Conservation (phyloP, 495 filamentous ascomycete genomes). For the Penicillium ochrochloron region DNA sequence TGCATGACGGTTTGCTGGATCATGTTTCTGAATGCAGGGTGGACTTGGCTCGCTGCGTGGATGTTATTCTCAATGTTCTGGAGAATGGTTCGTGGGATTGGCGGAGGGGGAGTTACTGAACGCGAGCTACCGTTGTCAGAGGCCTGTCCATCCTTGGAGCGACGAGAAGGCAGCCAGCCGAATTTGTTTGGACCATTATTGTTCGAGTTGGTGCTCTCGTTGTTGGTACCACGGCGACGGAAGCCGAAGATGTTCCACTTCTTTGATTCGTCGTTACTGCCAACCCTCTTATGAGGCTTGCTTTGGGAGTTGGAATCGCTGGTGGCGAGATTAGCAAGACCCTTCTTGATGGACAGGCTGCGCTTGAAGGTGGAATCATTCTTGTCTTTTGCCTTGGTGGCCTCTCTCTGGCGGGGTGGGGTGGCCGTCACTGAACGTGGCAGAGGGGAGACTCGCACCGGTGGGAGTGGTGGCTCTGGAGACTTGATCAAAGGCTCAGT, state of each 20-base stretch:
- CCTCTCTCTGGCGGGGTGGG: background rate
- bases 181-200: slow-evolving; percentile 16
- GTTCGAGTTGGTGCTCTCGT: slow-evolving; percentile 8
- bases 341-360: slow-evolving; percentile 21
- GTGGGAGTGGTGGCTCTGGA: background rate
- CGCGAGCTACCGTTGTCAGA: slow-evolving; percentile 12
- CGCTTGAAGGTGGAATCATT: slow-evolving; percentile 4
- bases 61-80: slow-evolving; percentile 1
- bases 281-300: background rate
- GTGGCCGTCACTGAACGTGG: background rate
- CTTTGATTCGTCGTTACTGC: slow-evolving; percentile 20
- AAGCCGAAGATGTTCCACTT: slow-evolving; percentile 34
- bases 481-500: slow-evolving; percentile 14
- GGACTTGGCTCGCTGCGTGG: background rate
- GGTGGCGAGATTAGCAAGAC: slow-evolving; percentile 9
- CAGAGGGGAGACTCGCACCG: background rate
- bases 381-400: background rate
- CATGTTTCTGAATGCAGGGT: background rate
- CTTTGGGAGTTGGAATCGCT: slow-evolving; percentile 1
- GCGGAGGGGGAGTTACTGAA: slow-evolving; percentile 18
- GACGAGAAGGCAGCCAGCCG: slow-evolving; percentile 16
- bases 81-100: slow-evolving; percentile 8
- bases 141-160: slow-evolving; percentile 9
- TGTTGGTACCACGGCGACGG: slow-evolving; percentile 26
- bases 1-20: background rate